Evolutionary conservation across 345 rosid genomes (phyloP).

Genomic region (Eucalyptus marginata): DNA sequence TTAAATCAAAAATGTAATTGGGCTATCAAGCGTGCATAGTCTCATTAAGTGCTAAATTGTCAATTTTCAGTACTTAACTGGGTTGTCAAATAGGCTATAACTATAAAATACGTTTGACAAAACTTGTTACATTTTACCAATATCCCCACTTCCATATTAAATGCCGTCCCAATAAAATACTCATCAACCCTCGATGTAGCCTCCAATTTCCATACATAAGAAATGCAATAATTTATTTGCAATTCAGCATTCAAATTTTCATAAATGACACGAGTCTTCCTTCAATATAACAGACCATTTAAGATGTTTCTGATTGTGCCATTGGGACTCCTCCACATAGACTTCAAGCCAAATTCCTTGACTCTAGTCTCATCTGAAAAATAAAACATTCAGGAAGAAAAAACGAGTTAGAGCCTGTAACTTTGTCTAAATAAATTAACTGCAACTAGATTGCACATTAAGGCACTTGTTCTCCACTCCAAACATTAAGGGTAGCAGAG

Average conservation of each 20-base stretch:
- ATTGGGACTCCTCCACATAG: slow-evolving; percentile 98
- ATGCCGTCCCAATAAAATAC: neutral
- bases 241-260: neutral
- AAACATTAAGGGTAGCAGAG: neutral
- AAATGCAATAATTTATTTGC: neutral
- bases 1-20: neutral
- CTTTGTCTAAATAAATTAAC: neutral
- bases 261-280: neutral
- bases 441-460: neutral
- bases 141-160: neutral
- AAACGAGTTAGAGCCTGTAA: neutral
- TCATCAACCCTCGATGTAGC: neutral
- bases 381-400: neutral
- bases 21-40: neutral
- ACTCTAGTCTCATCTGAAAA: slow-evolving; percentile 90
- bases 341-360: slow-evolving; percentile 80
- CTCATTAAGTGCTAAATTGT: neutral
- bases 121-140: neutral
- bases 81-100: neutral
- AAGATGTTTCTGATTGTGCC: slow-evolving; percentile 97
- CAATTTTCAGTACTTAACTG: neutral
- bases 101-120: neutral
- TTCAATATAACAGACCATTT: slow-evolving; percentile 43
- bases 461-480: neutral
- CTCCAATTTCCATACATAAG: neutral